Evolutionary conservation across 2,329 filamentous ascomycete species (phyloP), one percentile per base, ranked within the genome.

Genomic region (Aspergillus tubingensis): DNA sequence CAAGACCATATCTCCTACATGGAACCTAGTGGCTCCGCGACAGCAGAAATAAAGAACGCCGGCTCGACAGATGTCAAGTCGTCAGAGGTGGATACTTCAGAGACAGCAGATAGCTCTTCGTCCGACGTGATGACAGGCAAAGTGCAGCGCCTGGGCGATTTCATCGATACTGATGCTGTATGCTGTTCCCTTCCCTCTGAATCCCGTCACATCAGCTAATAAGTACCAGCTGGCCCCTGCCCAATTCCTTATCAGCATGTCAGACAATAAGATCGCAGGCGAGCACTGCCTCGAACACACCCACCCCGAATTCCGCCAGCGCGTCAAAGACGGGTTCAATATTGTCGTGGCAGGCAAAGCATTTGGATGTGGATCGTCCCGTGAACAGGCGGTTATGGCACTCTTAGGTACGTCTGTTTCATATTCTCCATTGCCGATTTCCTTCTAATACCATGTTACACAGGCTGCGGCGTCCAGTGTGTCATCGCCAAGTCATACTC

Each of bases 321-420:
- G 65, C 7, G 77, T 75, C 10, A 68, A 71, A 41, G 63, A 76
- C 23, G 78, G 77, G 0, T 70, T 70, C 48, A 71, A 75, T 17
- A 65, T 82, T n/a, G 70, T 82, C 8, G 79, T 83, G 0, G 81
- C 79, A 0, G 79, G 79, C 0, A 75, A 78, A 50, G 77, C 72
- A 0, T 83, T 83, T 62, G 80, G 80, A 2, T 76, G 75, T 54
- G 81, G 80, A 6, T 81, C 79, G 0, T 80, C 77, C 8, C 74
- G 80, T 0, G 76, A 81, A 63, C 70, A 80, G 32, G 80, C 81
- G 1, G 76, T 79, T 2, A 72, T 67, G 49, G 78, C 79, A 7
- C 67, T 82, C 5, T 62, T 75, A 44, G 77, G 75, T 68, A 60
- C 44, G 54, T 23, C 8, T 2, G 3, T 19, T 8, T 39, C n/a